Percentiles rank a stretch among this genome's conserved stretches.
Conservation (phyloP, 1,284 basidiomycete genomes). For the Crucibulum parvulum region DNA sequence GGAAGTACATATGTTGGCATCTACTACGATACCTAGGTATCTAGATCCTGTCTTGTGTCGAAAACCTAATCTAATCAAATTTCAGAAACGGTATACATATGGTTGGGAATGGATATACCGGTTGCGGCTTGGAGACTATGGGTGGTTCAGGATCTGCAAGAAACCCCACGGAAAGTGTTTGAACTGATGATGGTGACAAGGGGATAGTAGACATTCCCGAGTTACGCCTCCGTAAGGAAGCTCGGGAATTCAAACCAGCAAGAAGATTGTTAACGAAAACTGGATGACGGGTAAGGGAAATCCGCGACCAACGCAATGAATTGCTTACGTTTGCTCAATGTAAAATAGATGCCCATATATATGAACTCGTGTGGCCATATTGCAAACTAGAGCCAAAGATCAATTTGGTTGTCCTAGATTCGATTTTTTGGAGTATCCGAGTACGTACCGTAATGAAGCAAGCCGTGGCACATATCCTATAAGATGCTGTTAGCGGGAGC, state of each 20-base stretch:
- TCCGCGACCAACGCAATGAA: not conserved
- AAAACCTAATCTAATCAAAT: not conserved
- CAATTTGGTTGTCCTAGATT: not conserved
- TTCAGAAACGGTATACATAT: not conserved
- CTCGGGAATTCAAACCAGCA: constrained; percentile 44
- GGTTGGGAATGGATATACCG: constrained; percentile 3
- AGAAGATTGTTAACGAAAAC: constrained; percentile 49
- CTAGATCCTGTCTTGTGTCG: not conserved
- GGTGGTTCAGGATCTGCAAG: not conserved
- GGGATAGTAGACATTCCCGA: constrained; percentile 23
- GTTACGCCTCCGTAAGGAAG: constrained; percentile 25
- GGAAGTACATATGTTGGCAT: no score
- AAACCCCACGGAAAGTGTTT: constrained; percentile 18
- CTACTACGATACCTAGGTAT: no score
- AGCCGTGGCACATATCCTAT: constrained; percentile 31
- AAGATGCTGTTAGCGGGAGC: not conserved
- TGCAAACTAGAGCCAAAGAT: constrained; percentile 28
- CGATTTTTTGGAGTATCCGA: not conserved
- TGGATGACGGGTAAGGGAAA: constrained; percentile 10
- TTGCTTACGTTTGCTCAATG: constrained; percentile 40
- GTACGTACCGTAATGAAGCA: constrained; percentile 39
- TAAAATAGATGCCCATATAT: constrained; percentile 46
- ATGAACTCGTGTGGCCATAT: constrained; percentile 44
- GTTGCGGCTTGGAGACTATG: not conserved
- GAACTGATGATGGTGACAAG: constrained; percentile 21